Evolutionary conservation across 2,329 filamentous ascomycete genomes (phyloP), one percentile per base, ranked within the genome.

Genomic region (Helotiales sp.): DNA sequence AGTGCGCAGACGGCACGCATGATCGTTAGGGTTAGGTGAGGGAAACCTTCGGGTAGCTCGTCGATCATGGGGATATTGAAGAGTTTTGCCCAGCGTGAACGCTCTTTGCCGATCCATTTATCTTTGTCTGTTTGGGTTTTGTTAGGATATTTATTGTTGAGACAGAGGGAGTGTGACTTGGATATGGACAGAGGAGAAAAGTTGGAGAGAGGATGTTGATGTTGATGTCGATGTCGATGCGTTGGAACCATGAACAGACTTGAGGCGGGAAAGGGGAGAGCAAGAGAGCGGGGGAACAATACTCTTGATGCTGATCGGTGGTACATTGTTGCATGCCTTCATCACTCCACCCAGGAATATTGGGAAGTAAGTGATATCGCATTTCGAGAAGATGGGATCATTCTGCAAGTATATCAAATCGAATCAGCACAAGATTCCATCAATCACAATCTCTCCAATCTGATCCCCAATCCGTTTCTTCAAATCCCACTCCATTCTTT

Each of bases 301-400:
- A 86, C 85, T 88, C 68, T 85, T 87, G 74, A 89, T 83, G 2
- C 78, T 75, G 28, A 89, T 77, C 0, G 87, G 87, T 1, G 87
- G 74, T 1, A 72, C 81, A 72, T 88, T 89, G 30, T 80, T 81
- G 74, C 83, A 85, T 6, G 69, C 71, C 40, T 88, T 83, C 82
- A 89, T 87, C 61, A 89, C 75, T 0, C 86, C 87, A 4, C 85
- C 85, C 0, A 89, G 80, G 61, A 89, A 83, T 62, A 90, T 84
- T 7, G 87, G 87, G 8, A 87, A 76, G 72, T 86, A 88, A 13
- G 78, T 84, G 49, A 88, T 78, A 7, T 88, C 80, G 74, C 83
- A 84, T 72, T 81, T 76, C 64, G 82, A 79, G 77, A 89, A 89
- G 6, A 82, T 78, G 0, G 85, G 80, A 20, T 85, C 86, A 70